Conservation (phyloP, 2,329 filamentous ascomycete genomes). For the Lachnellula arida region DNA sequence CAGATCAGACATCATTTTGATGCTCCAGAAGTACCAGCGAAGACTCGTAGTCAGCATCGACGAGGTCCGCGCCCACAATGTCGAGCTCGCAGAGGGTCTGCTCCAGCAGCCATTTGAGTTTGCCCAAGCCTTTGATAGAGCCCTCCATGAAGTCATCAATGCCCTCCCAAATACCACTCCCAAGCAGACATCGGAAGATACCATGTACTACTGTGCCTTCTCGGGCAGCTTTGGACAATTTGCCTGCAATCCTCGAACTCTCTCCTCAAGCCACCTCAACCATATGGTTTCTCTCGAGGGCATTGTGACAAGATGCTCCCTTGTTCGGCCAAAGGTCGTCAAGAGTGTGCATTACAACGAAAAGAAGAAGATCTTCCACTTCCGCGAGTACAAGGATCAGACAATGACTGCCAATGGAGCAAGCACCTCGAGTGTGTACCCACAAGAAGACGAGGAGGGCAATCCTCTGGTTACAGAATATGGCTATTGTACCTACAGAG, state of each 20-base stretch:
- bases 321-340: constrained; percentile 95
- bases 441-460: constrained; percentile 86
- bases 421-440: constrained; percentile 87
- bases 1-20: constrained; percentile 78
- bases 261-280: constrained; percentile 86
- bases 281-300: constrained; percentile 96
- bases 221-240: constrained; percentile 93
- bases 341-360: constrained; percentile 98
- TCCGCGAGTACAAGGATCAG: constrained; percentile 89
- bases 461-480: constrained; percentile 94
- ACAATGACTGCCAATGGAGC: constrained; percentile 89
- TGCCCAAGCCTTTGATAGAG: constrained; percentile 80
- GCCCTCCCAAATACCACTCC: constrained; percentile 71
- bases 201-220: constrained; percentile 94
- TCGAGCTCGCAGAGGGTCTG: constrained; percentile 72
- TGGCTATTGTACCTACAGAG: constrained; percentile 89
- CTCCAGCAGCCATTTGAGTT: constrained; percentile 86
- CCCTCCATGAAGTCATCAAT: constrained; percentile 82
- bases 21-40: constrained; percentile 64
- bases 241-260: constrained; percentile 87
- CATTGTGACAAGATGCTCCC: constrained; percentile 92
- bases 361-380: constrained; percentile 77
- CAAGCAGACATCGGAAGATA: constrained; percentile 72
- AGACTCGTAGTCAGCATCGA: constrained; percentile 74
- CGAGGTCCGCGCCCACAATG: constrained; percentile 82